These are phyloP conservation scores for Gynostemma pentaphyllum DNA, from an alignment of 306 rosid genomes.

Conservation along the genomic window DNA sequence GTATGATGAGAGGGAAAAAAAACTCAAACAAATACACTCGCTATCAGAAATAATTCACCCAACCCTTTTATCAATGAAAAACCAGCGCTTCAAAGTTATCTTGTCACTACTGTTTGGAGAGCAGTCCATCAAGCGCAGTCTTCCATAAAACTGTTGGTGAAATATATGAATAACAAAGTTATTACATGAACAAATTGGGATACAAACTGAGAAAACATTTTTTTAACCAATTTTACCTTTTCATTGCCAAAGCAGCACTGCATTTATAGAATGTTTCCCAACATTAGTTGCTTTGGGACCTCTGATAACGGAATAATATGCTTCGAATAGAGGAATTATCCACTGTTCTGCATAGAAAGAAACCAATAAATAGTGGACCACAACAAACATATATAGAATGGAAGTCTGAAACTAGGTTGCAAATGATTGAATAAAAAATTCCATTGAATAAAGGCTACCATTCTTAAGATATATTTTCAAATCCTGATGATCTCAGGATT, in stretches of 20 bases:
- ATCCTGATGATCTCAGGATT: not conserved
- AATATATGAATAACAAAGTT: not conserved
- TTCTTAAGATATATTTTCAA: not conserved
- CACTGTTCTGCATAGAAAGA: not conserved
- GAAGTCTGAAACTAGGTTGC: too few species aligned
- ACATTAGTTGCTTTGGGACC: conserved; percentile 7
- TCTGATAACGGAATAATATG: not conserved
- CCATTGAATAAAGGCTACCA: not conserved
- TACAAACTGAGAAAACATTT: not conserved
- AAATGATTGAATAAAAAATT: too few species aligned
- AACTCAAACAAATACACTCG: conserved; percentile 6
- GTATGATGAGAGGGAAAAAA: not conserved
- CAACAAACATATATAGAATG: too few species aligned
- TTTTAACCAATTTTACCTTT: conserved; percentile 20
- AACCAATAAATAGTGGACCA: too few species aligned
- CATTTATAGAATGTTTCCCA: conserved; percentile 14
- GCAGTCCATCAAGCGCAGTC: conserved; percentile 63
- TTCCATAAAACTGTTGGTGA: conserved; percentile 35
- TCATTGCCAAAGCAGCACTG: conserved; percentile 26
- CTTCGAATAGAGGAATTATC: not conserved
- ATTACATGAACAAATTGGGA: not conserved
- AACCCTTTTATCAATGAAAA: conserved; percentile 81
- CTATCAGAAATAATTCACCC: conserved; percentile 31
- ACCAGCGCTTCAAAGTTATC: conserved; percentile 83
- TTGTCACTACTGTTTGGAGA: conserved; percentile 59